Evolutionary conservation across 2,329 filamentous ascomycete genomes (phyloP).

Genomic region (Diaporthe eres): DNA sequence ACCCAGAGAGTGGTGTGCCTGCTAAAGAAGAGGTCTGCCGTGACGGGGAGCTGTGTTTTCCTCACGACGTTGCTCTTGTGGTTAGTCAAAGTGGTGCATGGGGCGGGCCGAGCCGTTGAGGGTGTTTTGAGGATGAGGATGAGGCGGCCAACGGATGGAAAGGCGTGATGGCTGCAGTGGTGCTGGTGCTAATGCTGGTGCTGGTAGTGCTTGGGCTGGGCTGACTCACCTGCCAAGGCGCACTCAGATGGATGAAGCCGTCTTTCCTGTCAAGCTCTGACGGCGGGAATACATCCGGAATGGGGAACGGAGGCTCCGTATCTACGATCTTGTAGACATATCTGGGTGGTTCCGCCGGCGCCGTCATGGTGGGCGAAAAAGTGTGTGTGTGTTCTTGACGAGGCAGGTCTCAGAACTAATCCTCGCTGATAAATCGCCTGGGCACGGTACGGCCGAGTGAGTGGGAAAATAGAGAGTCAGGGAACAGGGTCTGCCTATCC

Average conservation of each 20-base stretch:
- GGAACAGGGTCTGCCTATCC: conserved; percentile 1
- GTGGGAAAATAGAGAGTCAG: conserved; percentile 17
- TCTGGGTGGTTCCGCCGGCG: conserved; percentile 52
- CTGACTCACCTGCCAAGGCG: conserved; percentile 63
- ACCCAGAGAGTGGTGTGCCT: conserved; percentile 59
- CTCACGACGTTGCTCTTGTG: not conserved
- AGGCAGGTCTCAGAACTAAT: not conserved
- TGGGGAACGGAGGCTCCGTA: conserved; percentile 63
- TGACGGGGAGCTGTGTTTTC: conserved; percentile 57
- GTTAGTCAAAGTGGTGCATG: not conserved
- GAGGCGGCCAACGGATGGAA: not conserved
- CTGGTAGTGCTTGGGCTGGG: not conserved
- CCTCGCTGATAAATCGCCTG: not conserved
- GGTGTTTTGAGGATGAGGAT: not conserved
- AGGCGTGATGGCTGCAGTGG: not conserved
- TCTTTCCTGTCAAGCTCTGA: conserved; percentile 72
- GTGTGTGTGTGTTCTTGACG: not conserved
- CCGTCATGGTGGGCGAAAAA: conserved; percentile 39
- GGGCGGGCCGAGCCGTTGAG: not conserved
- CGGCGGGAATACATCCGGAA: conserved; percentile 68
- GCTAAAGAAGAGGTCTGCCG: conserved; percentile 61
- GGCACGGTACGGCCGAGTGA: not conserved
- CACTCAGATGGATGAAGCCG: conserved; percentile 74
- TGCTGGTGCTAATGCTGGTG: not conserved
- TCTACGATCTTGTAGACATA: conserved; percentile 75